Evolutionary conservation across 495 filamentous ascomycete species (phyloP), one percentile per base, ranked within the genome.

Genomic region (Diplogelasinospora grovesii): DNA sequence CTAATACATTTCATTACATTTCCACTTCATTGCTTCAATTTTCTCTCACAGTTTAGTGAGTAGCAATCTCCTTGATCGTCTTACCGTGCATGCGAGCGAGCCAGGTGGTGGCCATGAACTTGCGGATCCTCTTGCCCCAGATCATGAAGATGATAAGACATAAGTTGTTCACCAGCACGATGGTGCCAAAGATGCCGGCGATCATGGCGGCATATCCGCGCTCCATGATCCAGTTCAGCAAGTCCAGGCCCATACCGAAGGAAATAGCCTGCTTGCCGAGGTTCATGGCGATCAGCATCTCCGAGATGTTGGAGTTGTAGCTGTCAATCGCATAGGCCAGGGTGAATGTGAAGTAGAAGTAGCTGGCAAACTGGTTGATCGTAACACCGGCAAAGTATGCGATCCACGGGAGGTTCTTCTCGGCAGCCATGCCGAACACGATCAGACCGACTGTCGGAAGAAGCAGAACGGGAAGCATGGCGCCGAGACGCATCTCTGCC

Each of bases 201-300:
- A 82, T 77, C 14, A 81, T 69, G 8, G 69, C 66, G 2, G 63
- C 74, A 51, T 78, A 81, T 6, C 77, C 78, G 14, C 58, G 53
- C 40, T 69, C 47, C 53, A 73, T 36, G 8, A 80, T 73, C 78
- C 77, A 82, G 39, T 69, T 62, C 15, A 82, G 57, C 30, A 82
- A 46, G 43, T 75, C 70, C 14, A 74, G 51, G 4, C 77, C 75
- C 63, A 81, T 75, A 2, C 75, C 78, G 46, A 82, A 81, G 36
- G 63, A 70, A 32, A 82, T 77, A 3, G 73, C 69, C 54, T 80
- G 75, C 43, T 82, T 82, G n/a, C 78, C 78, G 18, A 82, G 49
- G 45, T 80, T 81, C 75, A 82, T 80, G 3, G 74, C 75, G 47
- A 82, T 82, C 21, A 82, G 59, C 78, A 82, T 80, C 51, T 82